phyloP scores from a whole-genome alignment of 192 early-diverging fungal genomes.

The Entomortierella parvispora region DNA sequence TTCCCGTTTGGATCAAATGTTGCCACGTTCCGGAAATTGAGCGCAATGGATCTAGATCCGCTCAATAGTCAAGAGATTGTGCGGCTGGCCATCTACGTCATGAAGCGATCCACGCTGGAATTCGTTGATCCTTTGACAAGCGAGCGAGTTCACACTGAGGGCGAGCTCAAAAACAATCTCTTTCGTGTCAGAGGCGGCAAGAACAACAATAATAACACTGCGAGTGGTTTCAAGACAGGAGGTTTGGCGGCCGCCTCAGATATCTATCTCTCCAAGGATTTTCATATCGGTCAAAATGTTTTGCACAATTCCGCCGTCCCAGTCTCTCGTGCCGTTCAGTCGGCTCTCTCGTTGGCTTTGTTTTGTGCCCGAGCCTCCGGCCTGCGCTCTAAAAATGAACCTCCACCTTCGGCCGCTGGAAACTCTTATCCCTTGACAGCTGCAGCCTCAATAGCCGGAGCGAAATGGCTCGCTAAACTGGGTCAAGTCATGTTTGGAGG shows the following conservation, averaged over 20 bases:
- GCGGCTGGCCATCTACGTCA: slow-evolving; percentile 28
- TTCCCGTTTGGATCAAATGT: slow-evolving; percentile 17
- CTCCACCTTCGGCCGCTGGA: too few relatives aligned
- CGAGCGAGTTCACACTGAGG: slow-evolving; percentile 35
- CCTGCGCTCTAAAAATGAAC: not conserved
- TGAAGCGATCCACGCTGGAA: slow-evolving; percentile 15
- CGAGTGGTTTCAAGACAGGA: not conserved
- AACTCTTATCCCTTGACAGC: not conserved
- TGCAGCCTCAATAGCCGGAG: slow-evolving; percentile 8
- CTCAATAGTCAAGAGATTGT: slow-evolving; percentile 36
- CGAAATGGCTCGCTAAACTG: slow-evolving; percentile 28
- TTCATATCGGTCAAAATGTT: slow-evolving; percentile 33
- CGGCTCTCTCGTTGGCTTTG: slow-evolving; percentile 13
- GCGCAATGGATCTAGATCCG: not conserved
- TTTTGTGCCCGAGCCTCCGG: slow-evolving; percentile 34
- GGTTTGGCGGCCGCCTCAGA: not conserved
- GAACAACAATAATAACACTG: slow-evolving; percentile 4
- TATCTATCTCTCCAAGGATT: slow-evolving; percentile 19
- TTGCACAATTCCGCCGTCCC: slow-evolving; percentile 16
- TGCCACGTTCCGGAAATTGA: not conserved
- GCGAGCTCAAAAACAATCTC: slow-evolving; percentile 7
- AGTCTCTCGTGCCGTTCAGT: not conserved
- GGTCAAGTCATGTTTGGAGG: slow-evolving; percentile 42
- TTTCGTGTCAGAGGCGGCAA: not conserved
- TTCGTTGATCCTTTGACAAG: slow-evolving; percentile 31